A percentile compares a stretch with the other conserved stretches of the same genome.
phyloP scores from a whole-genome alignment of 1,139 yeast genomes.

The Lodderomyces orthopsilosis region DNA sequence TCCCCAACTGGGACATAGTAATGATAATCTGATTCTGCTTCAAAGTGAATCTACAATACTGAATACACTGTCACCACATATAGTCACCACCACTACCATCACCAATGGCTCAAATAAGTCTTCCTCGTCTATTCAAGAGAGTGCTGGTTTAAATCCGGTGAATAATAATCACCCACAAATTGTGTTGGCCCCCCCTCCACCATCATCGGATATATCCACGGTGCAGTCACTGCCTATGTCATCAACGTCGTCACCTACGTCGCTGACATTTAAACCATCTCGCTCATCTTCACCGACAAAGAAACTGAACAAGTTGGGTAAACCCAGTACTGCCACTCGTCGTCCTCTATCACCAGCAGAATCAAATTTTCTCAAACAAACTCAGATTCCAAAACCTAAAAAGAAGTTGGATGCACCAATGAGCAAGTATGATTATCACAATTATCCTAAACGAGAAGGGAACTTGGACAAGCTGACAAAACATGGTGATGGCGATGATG shows the following conservation, averaged over 20 bases:
- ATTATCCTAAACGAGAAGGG: background rate
- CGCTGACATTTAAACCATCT: slow-evolving; percentile 20
- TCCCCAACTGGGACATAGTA: slow-evolving; percentile 1
- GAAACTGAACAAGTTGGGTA: background rate
- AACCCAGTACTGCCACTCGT: slow-evolving; percentile 9
- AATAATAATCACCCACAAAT: background rate
- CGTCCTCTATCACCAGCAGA: slow-evolving; percentile 31
- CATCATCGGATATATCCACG: background rate
- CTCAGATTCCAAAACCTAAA: slow-evolving; percentile 30
- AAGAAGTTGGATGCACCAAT: slow-evolving; percentile 3
- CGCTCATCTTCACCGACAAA: slow-evolving; percentile 15
- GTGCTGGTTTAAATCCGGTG: background rate
- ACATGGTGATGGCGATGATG: background rate
- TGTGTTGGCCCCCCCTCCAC: background rate
- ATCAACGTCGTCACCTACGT: slow-evolving; percentile 2
- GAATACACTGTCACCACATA: background rate
- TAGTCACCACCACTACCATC: background rate
- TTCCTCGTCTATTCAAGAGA: background rate
- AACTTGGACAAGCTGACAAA: background rate
- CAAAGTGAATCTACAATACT: slow-evolving; percentile 6
- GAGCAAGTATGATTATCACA: slow-evolving; percentile 9
- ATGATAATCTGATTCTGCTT: slow-evolving; percentile 1
- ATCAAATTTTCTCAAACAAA: slow-evolving; percentile 23
- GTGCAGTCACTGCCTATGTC: background rate
- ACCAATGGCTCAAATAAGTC: background rate